phyloP scores from a whole-genome alignment of 1,284 basidiomycete species.

The Mixia osmundae region DNA sequence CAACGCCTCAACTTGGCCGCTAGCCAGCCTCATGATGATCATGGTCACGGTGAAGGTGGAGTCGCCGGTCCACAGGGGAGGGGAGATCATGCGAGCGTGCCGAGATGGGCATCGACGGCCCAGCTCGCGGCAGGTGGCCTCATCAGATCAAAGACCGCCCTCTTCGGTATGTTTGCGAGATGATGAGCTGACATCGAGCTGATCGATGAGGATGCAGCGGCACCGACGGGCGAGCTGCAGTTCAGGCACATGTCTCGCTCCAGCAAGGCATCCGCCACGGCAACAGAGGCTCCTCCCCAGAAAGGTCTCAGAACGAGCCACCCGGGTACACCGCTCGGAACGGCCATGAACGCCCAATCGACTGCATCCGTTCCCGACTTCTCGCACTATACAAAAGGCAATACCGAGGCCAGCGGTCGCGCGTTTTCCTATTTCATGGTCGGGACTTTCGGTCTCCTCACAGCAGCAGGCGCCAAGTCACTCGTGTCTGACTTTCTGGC shows the following conservation, averaged over 20 bases:
- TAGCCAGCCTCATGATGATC: constrained; percentile 36
- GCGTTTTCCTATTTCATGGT: constrained; percentile 93
- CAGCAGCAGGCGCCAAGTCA: constrained; percentile 83
- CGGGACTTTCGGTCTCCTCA: constrained; percentile 78
- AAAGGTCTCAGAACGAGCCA: no score
- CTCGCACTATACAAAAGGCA: constrained; percentile 48
- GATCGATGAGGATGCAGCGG: constrained; percentile 15
- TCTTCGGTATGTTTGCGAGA: neutral
- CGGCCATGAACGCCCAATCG: constrained; percentile 8
- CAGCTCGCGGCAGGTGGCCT: constrained; percentile 27
- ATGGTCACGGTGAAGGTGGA: no score
- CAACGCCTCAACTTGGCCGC: constrained; percentile 44
- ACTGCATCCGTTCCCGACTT: constrained; percentile 59
- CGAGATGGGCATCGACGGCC: constrained; percentile 9
- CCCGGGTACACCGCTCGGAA: constrained; percentile 10
- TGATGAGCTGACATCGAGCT: constrained; percentile 1
- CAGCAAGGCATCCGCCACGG: constrained; percentile 24
- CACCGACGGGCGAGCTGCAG: constrained; percentile 30
- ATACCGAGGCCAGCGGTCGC: constrained; percentile 43
- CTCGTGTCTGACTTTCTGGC: constrained; percentile 82
- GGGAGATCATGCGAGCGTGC: constrained; percentile 8
- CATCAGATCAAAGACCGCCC: constrained; percentile 32
- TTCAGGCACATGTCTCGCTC: constrained; percentile 38
- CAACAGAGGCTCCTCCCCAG: constrained; percentile 14
- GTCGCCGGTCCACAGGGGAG: neutral